Conservation (phyloP, 225 moss, liverwort and hornwort species). For the Neckera pumila region DNA sequence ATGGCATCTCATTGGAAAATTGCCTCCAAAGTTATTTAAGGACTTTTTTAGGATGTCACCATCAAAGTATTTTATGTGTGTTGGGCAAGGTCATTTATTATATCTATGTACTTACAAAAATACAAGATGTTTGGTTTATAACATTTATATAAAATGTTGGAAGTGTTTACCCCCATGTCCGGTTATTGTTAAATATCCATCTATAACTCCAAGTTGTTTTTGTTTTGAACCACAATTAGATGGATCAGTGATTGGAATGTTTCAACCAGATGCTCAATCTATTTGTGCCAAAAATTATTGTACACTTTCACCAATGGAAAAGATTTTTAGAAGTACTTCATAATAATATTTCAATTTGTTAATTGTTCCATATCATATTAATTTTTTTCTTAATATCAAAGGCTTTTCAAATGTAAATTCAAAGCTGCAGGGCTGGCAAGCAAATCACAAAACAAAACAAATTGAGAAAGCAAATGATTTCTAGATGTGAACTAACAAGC, state of each 20-base stretch:
- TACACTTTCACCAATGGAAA: neutral
- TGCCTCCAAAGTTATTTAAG: slow-evolving; percentile 1
- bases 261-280: neutral
- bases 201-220: slow-evolving; percentile 6
- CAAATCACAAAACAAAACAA: no score
- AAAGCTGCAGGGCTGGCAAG: no score
- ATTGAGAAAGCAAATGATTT: no score
- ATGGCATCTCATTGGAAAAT: slow-evolving; percentile 4
- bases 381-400: neutral
- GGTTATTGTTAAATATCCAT: neutral
- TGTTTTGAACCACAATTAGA: slow-evolving; percentile 28
- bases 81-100: slow-evolving; percentile 16
- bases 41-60: slow-evolving; percentile 6
- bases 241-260: slow-evolving; percentile 12
- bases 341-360: neutral
- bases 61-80: slow-evolving; percentile 42
- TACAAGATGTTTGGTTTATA: slow-evolving; percentile 22
- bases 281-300: neutral
- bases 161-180: slow-evolving; percentile 9
- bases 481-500: no score
- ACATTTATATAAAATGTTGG: slow-evolving; percentile 15
- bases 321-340: neutral
- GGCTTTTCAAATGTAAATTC: neutral
- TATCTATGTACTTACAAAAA: slow-evolving; percentile 37
- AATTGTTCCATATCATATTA: neutral